phyloP scores from a whole-genome alignment of 768 basidiomycete species.

The Kwoniella europaea region DNA sequence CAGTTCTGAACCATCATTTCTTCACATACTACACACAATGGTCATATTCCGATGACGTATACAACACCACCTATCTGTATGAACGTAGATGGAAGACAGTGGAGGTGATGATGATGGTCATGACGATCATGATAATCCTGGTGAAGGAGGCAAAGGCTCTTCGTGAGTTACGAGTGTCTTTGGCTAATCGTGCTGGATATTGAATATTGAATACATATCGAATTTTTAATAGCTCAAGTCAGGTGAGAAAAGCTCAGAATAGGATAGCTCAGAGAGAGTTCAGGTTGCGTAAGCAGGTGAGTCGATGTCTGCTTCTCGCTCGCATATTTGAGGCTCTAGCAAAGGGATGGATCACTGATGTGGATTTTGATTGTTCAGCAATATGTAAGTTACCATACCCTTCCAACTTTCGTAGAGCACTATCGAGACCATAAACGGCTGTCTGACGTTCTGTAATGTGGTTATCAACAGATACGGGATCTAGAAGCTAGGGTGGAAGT shows the following conservation, averaged over 20 bases:
- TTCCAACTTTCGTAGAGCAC: too few species aligned
- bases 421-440: neutral
- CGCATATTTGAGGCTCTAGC: too few species aligned
- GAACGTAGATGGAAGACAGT: slow-evolving; percentile 2
- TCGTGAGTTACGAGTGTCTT: slow-evolving; percentile 3
- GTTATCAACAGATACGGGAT: slow-evolving; percentile 75
- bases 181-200: neutral
- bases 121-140: slow-evolving; percentile 1
- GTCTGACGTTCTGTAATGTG: slow-evolving; percentile 11
- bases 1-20: too few species aligned
- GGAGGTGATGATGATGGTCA: slow-evolving; percentile 10
- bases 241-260: slow-evolving; percentile 56
- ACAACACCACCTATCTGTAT: neutral
- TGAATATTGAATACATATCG: too few species aligned
- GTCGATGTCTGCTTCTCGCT: slow-evolving; percentile 59
- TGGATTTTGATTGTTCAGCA: slow-evolving; percentile 15
- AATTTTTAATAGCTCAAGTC: slow-evolving; percentile 19
- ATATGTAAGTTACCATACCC: slow-evolving; percentile 29
- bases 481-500: slow-evolving; percentile 95
- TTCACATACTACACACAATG: too few species aligned
- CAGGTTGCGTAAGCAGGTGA: slow-evolving; percentile 85
- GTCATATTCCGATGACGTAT: neutral
- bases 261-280: slow-evolving; percentile 86
- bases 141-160: slow-evolving; percentile 14
- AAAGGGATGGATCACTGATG: too few species aligned